Evolutionary conservation across 2,329 filamentous ascomycete species (phyloP).

Genomic region (Sphaerulina musiva): DNA sequence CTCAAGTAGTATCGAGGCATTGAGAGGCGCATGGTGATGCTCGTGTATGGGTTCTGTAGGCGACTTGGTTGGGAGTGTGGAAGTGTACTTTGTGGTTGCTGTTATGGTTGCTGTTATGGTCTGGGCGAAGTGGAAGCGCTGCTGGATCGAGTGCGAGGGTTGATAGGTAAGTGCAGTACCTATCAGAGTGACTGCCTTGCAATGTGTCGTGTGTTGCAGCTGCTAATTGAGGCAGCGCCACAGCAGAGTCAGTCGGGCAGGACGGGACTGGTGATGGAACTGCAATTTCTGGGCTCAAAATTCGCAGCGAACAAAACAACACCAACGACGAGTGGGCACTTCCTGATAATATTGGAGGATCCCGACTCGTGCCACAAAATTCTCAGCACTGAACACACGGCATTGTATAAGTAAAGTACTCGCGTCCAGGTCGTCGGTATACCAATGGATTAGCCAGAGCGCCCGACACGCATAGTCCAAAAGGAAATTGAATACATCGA

Average conservation of each 20-base stretch:
- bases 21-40: conserved; percentile 3
- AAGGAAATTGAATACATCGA: not conserved
- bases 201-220: not conserved
- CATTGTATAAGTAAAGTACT: not conserved
- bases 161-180: not conserved
- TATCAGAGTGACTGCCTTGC: not conserved
- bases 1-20: not conserved
- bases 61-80: not conserved
- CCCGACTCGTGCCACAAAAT: not conserved
- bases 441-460: not conserved
- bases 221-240: not conserved
- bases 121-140: not conserved
- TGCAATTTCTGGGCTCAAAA: not conserved
- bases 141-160: not conserved
- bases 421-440: not conserved
- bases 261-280: not conserved
- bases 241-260: not conserved
- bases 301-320: too few species aligned
- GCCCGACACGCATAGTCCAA: not conserved
- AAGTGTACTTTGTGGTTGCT: not conserved
- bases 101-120: not conserved
- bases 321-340: not conserved
- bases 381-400: not conserved
- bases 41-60: not conserved
- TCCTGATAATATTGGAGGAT: not conserved